Base-by-base conservation (phyloP, 1,284 basidiomycete species). In the Inonotus obliquus region DNA sequence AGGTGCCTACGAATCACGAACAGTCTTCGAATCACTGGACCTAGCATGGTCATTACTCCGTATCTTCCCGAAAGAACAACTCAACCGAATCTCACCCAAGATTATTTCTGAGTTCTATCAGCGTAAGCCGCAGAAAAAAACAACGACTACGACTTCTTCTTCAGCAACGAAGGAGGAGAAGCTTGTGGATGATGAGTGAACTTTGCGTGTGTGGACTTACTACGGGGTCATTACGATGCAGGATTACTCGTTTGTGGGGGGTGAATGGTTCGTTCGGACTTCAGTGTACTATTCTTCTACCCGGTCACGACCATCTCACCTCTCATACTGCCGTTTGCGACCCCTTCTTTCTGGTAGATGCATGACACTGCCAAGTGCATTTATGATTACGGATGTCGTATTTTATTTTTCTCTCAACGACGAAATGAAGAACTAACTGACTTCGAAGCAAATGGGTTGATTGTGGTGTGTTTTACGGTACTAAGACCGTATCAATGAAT, bases 11-110 rank as follows among this genome's bases (percentile, higher is more conserved):
- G 97, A 99, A 79, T 89, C 94, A 55, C 87, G 97, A 63, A 94
- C 94, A 58, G 93, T 99, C 78, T 98, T 98, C 74, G 96, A 99
- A 70, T 96, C 94, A 60, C 84, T 99, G 61, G 97, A 99, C 77
- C 82, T 99, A 60, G 97, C 95, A 21, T 99, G 97, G 97, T 91
- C 91, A 37, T 78, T 99, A 63, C 83, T 99, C 68, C 89, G 97
- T 68, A 97, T 97, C 76, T 98, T 99, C 91, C 97, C 97, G 69
- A 96, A 97, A 79, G 96, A 98, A 77, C 93, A 95, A 76, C 84
- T 99, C 66, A 98, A 98, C 80, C 90, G 96, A 69, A 94, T 96
- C 79, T 93, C 85, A 70, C 92, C 92, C 69, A 92, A 91, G 83
- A 92, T 94, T 71, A 89, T 94, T 70, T 82, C 83, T 62, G 91